Evolutionary conservation across 1,284 basidiomycete genomes (phyloP), one percentile per base, ranked within the genome.

Genomic region (Dichomitus squalens): DNA sequence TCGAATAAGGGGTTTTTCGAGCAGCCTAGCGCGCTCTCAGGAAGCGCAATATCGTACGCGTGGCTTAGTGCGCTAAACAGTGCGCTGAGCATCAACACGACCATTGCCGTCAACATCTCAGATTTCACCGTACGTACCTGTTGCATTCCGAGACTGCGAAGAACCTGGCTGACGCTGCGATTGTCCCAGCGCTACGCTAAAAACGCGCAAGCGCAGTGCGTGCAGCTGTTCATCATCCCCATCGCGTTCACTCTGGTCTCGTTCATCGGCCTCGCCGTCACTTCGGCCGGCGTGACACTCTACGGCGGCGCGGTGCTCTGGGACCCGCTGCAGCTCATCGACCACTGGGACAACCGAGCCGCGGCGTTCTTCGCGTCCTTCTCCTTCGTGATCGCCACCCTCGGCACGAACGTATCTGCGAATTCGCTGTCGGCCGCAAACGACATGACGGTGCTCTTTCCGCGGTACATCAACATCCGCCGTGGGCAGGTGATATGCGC

Each of bases 401-500:
- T 91, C 49, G 89, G 88, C 23, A 86, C 87, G 50, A 92, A 92
- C 68, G 86, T 92, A 59, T 89, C 84, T 39, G 86, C 86, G 8
- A 88, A 92, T 72, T 87, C 85, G 39, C 75, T 93, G 57, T 88
- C 85, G 21, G 88, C 89, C 2, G 90, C 88, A 1, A 93, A 92
- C 70, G 86, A 93, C 70, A 83, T 92, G 77, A 86, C 84, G n/a
- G 87, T 84, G 3, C 72, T 89, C 16, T 80, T 79, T 58, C 87
- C 87, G 21, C 75, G 77, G 57, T 92, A 85, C 66, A 85, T 93
- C 74, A 89, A 92, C 69, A 91, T 93, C 64, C 76, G 81, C 20
- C 79, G 90, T 8, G 90, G 90, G 0, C 89, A 92, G 72, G 70
- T 88, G 53, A 79, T 93, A 48, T 90, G 88, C 60, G 85, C 88